phyloP scores from a whole-genome alignment of 192 early-diverging fungal species.

The Coemansia erecta region DNA sequence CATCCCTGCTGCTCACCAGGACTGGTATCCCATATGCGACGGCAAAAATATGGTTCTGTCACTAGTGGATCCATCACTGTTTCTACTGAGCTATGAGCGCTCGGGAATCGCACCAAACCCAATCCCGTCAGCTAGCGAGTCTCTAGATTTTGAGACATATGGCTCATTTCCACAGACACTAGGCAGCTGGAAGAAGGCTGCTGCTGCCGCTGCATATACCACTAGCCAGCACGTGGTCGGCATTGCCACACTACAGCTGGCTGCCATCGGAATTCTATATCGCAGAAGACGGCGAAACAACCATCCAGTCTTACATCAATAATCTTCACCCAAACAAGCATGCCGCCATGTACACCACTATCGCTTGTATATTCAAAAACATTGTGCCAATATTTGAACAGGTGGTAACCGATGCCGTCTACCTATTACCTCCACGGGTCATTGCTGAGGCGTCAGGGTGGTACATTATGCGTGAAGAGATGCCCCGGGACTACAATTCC shows the following conservation, averaged over 20 bases:
- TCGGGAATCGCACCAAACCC: constrained; percentile 10
- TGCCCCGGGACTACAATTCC: not conserved
- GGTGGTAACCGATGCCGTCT: constrained; percentile 17
- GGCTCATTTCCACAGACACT: not conserved
- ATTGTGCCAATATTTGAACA: constrained; percentile 62
- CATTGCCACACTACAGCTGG: constrained; percentile 55
- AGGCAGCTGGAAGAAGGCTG: not conserved
- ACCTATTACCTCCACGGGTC: not conserved
- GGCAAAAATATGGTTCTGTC: constrained; percentile 47
- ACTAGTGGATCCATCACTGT: constrained; percentile 59
- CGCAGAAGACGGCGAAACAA: constrained; percentile 27
- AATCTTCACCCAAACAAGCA: constrained; percentile 56
- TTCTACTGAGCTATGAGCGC: constrained; percentile 5
- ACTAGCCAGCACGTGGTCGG: not conserved
- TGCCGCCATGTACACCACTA: constrained; percentile 42
- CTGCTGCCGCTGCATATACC: not conserved
- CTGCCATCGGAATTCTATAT: constrained; percentile 59
- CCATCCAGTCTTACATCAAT: constrained; percentile 63
- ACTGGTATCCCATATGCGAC: too few relatives aligned
- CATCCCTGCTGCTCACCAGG: too few relatives aligned
- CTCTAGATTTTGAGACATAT: not conserved
- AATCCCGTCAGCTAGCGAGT: not conserved
- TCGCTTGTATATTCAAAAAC: constrained; percentile 36
- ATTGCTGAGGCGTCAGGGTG: not conserved
- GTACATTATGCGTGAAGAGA: not conserved